Conservation (phyloP, 2,329 filamentous ascomycete species). For the Ophidiomyces ophidiicola region DNA sequence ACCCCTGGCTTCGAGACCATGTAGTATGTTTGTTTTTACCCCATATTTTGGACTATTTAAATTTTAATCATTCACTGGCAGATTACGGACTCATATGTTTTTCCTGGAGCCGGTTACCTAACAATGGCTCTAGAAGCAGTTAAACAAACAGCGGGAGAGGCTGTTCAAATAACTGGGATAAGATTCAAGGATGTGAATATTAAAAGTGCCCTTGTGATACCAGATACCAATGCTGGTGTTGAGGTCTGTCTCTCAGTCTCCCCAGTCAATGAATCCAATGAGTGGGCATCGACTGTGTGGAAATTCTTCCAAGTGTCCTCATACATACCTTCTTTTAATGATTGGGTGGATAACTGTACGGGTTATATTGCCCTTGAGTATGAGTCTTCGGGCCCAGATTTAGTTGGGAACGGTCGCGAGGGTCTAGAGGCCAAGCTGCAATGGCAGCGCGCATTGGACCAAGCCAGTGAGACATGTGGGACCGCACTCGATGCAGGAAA, state of each 20-base stretch:
- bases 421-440: slow-evolving; percentile 14
- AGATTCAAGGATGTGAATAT: slow-evolving; percentile 20
- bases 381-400: slow-evolving; percentile 9
- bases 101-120: slow-evolving; percentile 13
- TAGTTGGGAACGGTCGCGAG: slow-evolving; percentile 17
- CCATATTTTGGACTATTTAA: not conserved
- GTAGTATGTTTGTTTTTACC: slow-evolving; percentile 15
- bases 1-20: slow-evolving; percentile 25
- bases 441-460: slow-evolving; percentile 14
- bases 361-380: slow-evolving; percentile 22
- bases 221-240: slow-evolving; percentile 23
- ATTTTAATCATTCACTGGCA: not conserved
- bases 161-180: slow-evolving; percentile 4
- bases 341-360: slow-evolving; percentile 29
- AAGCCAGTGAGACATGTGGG: slow-evolving; percentile 16
- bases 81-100: slow-evolving; percentile 9
- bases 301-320: slow-evolving; percentile 24
- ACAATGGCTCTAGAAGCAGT: slow-evolving; percentile 14
- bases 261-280: slow-evolving; percentile 17
- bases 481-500: slow-evolving; percentile 18
- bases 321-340: slow-evolving; percentile 21
- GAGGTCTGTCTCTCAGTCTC: slow-evolving; percentile 22
- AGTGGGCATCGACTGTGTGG: slow-evolving; percentile 19
- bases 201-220: slow-evolving; percentile 22
- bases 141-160: slow-evolving; percentile 15